Evolutionary conservation across 2,329 filamentous ascomycete genomes (phyloP).

Genomic region (Colletotrichum siamense): DNA sequence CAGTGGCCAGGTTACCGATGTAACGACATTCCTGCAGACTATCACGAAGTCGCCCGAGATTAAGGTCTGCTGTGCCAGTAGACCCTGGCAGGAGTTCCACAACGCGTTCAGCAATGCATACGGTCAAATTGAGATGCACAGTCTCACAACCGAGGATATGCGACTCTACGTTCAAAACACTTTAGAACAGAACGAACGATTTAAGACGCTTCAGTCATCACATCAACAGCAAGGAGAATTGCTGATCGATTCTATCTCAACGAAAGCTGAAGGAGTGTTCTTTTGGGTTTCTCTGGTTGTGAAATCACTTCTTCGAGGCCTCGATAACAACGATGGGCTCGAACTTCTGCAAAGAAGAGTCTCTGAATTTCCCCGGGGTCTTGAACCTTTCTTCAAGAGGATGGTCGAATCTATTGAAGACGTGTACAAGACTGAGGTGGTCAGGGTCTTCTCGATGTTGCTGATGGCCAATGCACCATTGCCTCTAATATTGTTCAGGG

Average conservation of each 20-base stretch:
- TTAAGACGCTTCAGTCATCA: not conserved
- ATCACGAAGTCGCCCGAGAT: constrained; percentile 25
- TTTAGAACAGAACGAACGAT: not conserved
- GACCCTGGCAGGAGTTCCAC: constrained; percentile 33
- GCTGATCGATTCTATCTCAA: fast-evolving
- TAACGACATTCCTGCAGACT: constrained; percentile 30
- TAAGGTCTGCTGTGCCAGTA: constrained; percentile 38
- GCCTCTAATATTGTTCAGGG: not conserved
- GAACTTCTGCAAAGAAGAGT: not conserved
- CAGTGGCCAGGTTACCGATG: constrained; percentile 29
- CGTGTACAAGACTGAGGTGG: not conserved
- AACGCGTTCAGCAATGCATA: constrained; percentile 25
- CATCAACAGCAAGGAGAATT: fast-evolving
- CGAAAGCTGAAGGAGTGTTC: not conserved
- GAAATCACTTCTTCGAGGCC: not conserved
- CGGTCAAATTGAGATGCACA: constrained; percentile 26
- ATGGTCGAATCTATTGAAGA: not conserved
- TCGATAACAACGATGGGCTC: not conserved
- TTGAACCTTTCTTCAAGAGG: not conserved
- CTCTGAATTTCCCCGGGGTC: not conserved
- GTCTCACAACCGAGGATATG: constrained; percentile 33
- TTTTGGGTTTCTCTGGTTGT: not conserved
- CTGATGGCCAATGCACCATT: not conserved
- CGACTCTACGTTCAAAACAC: constrained; percentile 18
- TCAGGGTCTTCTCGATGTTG: not conserved